Base-by-base conservation (phyloP, 768 basidiomycete species). In the Mycena metata region DNA sequence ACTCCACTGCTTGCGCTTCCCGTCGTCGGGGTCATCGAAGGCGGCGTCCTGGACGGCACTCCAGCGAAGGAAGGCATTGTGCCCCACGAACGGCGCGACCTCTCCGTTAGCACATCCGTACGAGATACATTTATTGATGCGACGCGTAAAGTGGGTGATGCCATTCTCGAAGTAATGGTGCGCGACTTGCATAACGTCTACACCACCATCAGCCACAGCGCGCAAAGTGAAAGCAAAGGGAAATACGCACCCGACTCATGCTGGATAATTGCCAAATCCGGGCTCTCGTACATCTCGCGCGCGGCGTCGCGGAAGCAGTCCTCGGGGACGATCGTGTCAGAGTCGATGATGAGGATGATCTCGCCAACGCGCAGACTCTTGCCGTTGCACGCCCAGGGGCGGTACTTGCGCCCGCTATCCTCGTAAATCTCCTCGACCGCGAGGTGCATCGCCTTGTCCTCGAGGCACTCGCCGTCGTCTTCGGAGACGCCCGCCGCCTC, bases 221-320 rank as follows among this genome's bases (percentile, higher is more conserved):
- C 24, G 62, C 19, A 42, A 26, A 4, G 24, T 17, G 6, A 30
- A 8, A 36, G 17, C n/a, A 54, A 41, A 63, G 33, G 24, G 42
- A 26, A 51, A 64, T 17, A 81, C 79, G 63, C 62, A 83, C 89
- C 91, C 2, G 91, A 93, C 73, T 92, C 92, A 76, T 96, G 95
- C 76, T 96, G 95, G 72, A 97, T 91, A 79, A 97, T 95, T 2
- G 91, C 93, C 26, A 95, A 85, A 45, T 94, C 91, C 0, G 91
- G 92, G 57, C 89, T 90, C 76, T 90, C 90, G 60, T 84, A 83
- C 83, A 96, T 90, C 80, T 96, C 95, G 45, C 92, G 85, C 5
- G 94, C 94, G 0, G 95, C 95, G 78, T 96, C 94, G 62, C 93
- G 87, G 80, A 97, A 92, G 76, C 94, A 96, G 75, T 95, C 94